Conservation (phyloP, 1,284 basidiomycete species). For the Amylostereum areolatum region DNA sequence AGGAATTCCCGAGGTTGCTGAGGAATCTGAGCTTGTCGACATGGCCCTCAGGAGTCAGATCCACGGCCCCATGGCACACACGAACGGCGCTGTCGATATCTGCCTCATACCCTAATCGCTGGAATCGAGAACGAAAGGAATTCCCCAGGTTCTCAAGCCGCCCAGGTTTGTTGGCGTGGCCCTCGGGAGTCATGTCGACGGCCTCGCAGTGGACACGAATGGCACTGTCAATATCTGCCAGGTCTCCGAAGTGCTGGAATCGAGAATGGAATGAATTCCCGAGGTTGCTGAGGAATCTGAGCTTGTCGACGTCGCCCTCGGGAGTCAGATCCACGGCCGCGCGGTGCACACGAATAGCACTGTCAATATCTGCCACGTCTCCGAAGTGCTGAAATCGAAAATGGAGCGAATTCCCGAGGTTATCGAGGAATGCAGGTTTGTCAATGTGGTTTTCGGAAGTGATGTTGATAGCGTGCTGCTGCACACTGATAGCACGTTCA, state of each 20-base stretch:
- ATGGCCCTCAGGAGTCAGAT: constrained; percentile 2
- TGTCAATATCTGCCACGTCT: background rate
- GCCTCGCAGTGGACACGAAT: background rate
- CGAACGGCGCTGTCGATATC: background rate
- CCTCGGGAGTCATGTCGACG: background rate
- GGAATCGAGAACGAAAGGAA: background rate
- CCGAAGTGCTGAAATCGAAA: constrained; percentile 6
- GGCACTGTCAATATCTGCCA: background rate
- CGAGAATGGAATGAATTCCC: background rate
- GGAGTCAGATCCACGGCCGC: background rate
- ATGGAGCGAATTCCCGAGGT: constrained; percentile 21
- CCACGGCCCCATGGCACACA: background rate
- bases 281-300: constrained; percentile 5
- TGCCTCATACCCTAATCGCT: background rate
- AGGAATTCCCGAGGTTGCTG: constrained; percentile 19
- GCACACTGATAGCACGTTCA: background rate
- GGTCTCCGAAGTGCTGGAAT: background rate
- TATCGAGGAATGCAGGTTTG: constrained; percentile 11
- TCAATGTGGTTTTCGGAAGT: background rate
- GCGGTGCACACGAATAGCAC: background rate
- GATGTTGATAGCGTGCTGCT: background rate
- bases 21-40: constrained; percentile 8
- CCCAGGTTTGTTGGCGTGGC: background rate
- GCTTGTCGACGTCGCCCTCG: background rate
- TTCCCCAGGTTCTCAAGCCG: background rate